Base-by-base conservation (phyloP, 2,329 filamentous ascomycete genomes). In the Volutella citrinella region DNA sequence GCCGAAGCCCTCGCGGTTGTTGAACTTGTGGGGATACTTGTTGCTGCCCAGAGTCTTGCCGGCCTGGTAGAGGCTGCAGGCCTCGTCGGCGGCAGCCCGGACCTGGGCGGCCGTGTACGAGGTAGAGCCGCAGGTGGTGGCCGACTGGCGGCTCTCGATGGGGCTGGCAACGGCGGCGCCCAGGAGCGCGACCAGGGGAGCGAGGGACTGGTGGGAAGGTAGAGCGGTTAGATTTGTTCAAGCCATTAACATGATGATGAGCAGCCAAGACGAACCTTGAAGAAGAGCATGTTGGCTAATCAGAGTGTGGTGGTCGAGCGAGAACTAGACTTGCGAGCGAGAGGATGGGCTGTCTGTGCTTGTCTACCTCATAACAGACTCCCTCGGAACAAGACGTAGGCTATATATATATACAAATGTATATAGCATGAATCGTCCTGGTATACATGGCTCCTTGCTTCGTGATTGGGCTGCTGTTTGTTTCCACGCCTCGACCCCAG, bases 1-100 rank as follows among this genome's bases (percentile, higher is more conserved):
- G 30, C 46, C 31, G 20, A 66, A 64, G 19, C 55, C 61, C 50
- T 66, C 63, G 20, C 42, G 48, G 60, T 66, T 61, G 51, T 59
- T 58, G 52, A 59, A 66, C 19, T 42, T 46, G 46, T 66, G 63
- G n/a, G 63, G 63, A 38, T 66, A 66, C 4, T 35, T 49, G 7
- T 56, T 59, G 42, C 42, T 45, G 14, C 59, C 58, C 12, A 52
- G 50, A 2, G 38, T 50, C 14, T 38, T 40, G n/a, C 34, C 47
- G 11, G 32, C 28, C 25, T 31, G 36, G 28, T 56, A 51, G 23
- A 51, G 42, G 9, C 32, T 7, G 40, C 56, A 60, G 4, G 57
- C 54, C 4, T 48, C 42, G 12, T 37, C 24, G 29, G 56, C 51
- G 11, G 60, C 59, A 3, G 53, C 46, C 14, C 34, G 40, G 26